Conservation (phyloP, 345 rosid species). For the Syzygium aromaticum region DNA sequence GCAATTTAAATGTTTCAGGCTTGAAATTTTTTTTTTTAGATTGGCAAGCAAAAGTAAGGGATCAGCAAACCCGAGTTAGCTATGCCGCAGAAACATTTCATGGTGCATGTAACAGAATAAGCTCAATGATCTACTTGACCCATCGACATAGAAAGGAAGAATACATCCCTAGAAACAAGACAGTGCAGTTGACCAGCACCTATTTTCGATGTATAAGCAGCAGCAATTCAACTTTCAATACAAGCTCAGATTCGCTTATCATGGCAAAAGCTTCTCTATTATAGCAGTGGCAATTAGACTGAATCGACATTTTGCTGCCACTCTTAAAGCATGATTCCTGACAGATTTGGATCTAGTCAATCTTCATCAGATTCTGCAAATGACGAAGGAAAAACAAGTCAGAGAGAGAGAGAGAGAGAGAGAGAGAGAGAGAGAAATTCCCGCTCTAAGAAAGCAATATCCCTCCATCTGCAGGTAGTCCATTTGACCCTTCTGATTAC, state of each 20-base stretch:
- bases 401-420: background rate
- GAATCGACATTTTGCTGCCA: background rate
- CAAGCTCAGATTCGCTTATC: background rate
- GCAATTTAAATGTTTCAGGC: background rate
- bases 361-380: constrained; percentile 50
- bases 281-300: background rate
- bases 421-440: background rate
- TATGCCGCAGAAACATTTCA: background rate
- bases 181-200: background rate
- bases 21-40: background rate
- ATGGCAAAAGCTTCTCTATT: background rate
- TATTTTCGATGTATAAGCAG: background rate
- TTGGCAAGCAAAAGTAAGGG: background rate
- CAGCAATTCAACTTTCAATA: background rate
- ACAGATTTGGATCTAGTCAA: constrained; percentile 1
- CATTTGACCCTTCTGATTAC: background rate
- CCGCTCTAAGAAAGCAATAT: background rate
- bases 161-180: background rate
- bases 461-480: background rate
- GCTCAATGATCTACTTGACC: background rate
- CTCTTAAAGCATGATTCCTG: background rate
- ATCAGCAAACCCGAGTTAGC: background rate
- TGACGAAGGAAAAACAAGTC: background rate
- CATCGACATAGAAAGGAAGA: background rate
- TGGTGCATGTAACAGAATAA: background rate